phyloP scores from a whole-genome alignment of 257 asterid genomes.

The Ajuga chamaepitys region DNA sequence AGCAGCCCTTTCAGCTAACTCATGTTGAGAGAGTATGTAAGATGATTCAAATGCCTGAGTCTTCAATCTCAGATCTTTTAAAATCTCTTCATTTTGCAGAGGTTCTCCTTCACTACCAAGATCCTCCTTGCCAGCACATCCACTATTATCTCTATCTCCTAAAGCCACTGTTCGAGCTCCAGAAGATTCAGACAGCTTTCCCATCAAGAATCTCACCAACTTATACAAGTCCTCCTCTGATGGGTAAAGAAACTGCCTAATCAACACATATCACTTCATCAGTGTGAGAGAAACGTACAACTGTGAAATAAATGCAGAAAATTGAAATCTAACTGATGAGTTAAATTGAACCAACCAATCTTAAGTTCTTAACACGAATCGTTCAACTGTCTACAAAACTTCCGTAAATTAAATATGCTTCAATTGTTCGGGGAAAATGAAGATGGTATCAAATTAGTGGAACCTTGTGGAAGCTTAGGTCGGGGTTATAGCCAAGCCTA shows the following conservation, averaged over 20 bases:
- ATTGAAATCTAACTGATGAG: not conserved
- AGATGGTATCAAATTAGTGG: conserved; percentile 1
- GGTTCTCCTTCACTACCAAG: conserved; percentile 9
- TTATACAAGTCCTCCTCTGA: conserved; percentile 60
- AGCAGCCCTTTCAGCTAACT: not conserved
- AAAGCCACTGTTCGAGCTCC: conserved; percentile 13
- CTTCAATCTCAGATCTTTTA: conserved; percentile 19
- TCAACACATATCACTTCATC: conserved; percentile 25
- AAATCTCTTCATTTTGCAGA: conserved; percentile 18
- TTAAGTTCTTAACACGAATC: not conserved
- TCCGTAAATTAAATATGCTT: not conserved
- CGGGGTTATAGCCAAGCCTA: conserved; percentile 40
- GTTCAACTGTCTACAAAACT: not conserved
- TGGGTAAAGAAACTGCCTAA: conserved; percentile 77
- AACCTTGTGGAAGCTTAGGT: conserved; percentile 61
- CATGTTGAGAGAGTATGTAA: not conserved
- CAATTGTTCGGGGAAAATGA: not conserved
- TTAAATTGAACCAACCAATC: not conserved
- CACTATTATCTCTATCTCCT: conserved; percentile 7
- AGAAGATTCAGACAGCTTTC: conserved; percentile 40
- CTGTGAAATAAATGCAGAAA: not conserved
- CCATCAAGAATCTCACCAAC: conserved; percentile 52
- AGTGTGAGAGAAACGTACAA: conserved; percentile 1
- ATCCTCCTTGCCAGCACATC: conserved; percentile 4
- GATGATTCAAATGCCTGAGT: conserved; percentile 3